A percentile compares a stretch with the other conserved stretches of the same genome.
phyloP scores from a whole-genome alignment of 768 basidiomycete genomes.

The Asterophora parasitica region DNA sequence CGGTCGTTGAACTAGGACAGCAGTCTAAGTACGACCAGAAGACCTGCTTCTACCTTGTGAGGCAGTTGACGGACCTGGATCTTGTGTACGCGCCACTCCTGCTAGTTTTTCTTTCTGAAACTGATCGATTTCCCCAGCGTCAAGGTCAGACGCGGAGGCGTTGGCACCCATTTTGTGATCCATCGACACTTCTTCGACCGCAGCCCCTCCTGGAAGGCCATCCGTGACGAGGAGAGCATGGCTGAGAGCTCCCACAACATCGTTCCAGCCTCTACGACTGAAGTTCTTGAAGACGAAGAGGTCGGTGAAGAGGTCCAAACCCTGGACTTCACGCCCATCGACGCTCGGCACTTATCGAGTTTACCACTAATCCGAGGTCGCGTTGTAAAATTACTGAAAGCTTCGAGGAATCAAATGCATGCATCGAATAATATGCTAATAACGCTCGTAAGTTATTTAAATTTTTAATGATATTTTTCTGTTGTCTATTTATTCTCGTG shows the following conservation, averaged over 20 bases:
- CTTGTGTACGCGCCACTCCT: slow-evolving; percentile 51
- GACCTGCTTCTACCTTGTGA: slow-evolving; percentile 82
- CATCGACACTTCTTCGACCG: slow-evolving; percentile 82
- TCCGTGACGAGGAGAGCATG: slow-evolving; percentile 62
- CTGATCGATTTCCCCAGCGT: slow-evolving; percentile 35
- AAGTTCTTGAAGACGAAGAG: slow-evolving; percentile 29
- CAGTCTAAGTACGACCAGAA: slow-evolving; percentile 84
- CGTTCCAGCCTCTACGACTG: slow-evolving; percentile 13
- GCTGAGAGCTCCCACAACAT: slow-evolving; percentile 32
- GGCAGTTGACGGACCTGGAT: slow-evolving; percentile 67
- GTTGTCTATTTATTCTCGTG: neutral
- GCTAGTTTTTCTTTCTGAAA: neutral
- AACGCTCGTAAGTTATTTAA: slow-evolving; percentile 52
- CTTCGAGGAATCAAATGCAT: slow-evolving; percentile 66
- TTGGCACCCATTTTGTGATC: slow-evolving; percentile 73
- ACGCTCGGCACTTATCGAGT: slow-evolving; percentile 73
- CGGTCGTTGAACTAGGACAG: slow-evolving; percentile 72
- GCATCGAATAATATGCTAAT: slow-evolving; percentile 72
- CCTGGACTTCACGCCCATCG: slow-evolving; percentile 66
- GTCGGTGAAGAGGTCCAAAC: slow-evolving; percentile 26
- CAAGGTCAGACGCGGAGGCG: slow-evolving; percentile 73
- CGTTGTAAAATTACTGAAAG: slow-evolving; percentile 66
- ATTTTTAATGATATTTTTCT: neutral
- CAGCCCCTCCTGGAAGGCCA: slow-evolving; percentile 70
- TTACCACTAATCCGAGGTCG: slow-evolving; percentile 66